phyloP scores from a whole-genome alignment of 1,284 basidiomycete species.

The Puccinia novopanici region DNA sequence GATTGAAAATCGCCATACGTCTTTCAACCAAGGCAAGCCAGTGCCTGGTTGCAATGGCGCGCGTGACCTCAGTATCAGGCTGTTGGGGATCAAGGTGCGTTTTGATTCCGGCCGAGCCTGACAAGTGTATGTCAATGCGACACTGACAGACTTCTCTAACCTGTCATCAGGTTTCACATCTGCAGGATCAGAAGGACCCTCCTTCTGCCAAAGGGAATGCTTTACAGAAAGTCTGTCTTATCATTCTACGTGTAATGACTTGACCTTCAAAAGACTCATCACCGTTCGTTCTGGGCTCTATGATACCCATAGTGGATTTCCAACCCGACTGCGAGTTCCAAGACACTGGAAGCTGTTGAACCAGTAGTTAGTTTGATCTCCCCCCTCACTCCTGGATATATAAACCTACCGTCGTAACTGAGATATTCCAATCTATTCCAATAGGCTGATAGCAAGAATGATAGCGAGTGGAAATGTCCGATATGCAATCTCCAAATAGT shows the following conservation, averaged over 20 bases:
- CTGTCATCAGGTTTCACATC: conserved; percentile 16
- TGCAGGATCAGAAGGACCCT: conserved; percentile 11
- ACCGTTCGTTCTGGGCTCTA: background rate
- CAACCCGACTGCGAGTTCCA: background rate
- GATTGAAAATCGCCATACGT: conserved; percentile 29
- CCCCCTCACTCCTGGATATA: background rate
- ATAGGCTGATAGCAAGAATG: background rate
- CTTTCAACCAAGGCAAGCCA: conserved; percentile 13
- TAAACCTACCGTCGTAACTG: background rate
- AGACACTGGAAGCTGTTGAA: background rate
- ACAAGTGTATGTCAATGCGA: background rate
- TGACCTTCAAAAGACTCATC: background rate
- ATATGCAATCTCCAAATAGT: conserved; percentile 9
- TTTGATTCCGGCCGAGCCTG: background rate
- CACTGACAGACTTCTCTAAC: background rate
- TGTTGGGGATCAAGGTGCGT: conserved; percentile 24
- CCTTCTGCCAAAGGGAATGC: background rate
- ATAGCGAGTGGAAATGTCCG: conserved; percentile 14
- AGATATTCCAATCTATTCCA: background rate
- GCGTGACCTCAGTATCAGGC: conserved; percentile 22
- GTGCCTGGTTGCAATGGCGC: conserved; percentile 21
- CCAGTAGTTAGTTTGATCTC: background rate
- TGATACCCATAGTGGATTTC: conserved; percentile 9
- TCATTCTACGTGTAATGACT: background rate
- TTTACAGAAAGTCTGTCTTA: background rate